These are phyloP conservation scores for Tuber calosporum DNA, from an alignment of 495 filamentous ascomycete genomes.

Conservation along the genomic window DNA sequence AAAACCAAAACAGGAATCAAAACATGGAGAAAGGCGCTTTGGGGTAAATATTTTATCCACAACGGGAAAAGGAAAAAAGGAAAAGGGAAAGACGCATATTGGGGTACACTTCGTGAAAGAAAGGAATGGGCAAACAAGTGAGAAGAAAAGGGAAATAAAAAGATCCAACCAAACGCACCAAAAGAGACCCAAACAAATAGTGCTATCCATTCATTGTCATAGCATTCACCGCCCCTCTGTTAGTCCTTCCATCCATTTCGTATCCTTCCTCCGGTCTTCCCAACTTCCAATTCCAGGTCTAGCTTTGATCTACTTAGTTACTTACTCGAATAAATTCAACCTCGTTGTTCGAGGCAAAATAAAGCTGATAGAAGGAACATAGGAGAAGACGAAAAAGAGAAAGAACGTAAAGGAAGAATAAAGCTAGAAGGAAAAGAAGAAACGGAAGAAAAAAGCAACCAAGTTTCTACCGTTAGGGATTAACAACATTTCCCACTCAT, in stretches of 20 bases:
- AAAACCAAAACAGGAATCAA: background rate
- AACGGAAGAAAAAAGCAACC: background rate
- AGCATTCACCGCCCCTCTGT: background rate
- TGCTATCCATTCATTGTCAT: background rate
- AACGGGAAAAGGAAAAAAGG: background rate
- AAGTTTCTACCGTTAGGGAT: constrained; percentile 17
- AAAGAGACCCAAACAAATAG: constrained; percentile 7
- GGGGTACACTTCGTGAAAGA: background rate
- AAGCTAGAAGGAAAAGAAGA: background rate
- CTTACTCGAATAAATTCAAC: background rate
- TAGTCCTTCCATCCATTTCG: background rate
- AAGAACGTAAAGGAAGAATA: background rate
- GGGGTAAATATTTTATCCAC: background rate
- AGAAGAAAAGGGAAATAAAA: background rate
- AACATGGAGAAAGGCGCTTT: background rate
- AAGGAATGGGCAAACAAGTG: background rate
- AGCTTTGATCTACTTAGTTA: background rate
- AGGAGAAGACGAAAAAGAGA: background rate
- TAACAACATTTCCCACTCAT: constrained; percentile 83
- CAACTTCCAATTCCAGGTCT: background rate
- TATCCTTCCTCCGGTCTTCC: background rate
- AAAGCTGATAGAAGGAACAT: background rate
- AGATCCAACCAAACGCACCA: constrained; percentile 8
- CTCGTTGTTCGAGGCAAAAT: background rate
- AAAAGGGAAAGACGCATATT: background rate